Conservation (phyloP, 129 eudicot species). For the Solidago caesia region DNA sequence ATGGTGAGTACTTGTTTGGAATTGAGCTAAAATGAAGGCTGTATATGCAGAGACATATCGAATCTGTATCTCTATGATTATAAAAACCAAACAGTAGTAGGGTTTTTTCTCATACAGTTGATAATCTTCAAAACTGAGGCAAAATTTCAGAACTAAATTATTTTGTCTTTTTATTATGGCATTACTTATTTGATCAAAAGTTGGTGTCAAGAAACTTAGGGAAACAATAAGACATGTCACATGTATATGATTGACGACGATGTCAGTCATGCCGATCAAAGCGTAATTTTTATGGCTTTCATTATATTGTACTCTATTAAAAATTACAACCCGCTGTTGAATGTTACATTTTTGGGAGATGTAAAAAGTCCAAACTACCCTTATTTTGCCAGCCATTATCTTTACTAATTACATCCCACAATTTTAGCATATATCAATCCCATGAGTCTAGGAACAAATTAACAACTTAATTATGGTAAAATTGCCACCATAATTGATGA, state of each 20-base stretch:
- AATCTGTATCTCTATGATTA: constrained; percentile 40
- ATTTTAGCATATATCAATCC: no score
- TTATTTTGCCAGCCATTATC: no score
- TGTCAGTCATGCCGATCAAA: constrained; percentile 26
- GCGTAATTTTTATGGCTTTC: constrained; percentile 4
- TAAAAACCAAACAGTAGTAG: constrained; percentile 31
- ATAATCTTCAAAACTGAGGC: constrained; percentile 10
- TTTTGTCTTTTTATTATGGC: constrained; percentile 34
- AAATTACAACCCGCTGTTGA: no score
- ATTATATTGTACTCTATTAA: no score
- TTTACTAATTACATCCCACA: no score
- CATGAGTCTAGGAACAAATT: no score
- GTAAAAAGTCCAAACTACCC: no score
- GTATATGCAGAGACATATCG: constrained; percentile 41
- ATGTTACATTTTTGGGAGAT: no score
- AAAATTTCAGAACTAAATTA: constrained; percentile 3
- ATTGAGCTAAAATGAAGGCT: constrained; percentile 30
- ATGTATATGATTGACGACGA: constrained; percentile 22
- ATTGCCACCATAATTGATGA: no score
- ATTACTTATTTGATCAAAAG: constrained; percentile 24
- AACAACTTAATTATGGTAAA: no score
- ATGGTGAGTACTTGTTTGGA: constrained; percentile 28
- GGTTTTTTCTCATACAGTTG: constrained; percentile 14
- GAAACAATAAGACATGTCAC: constrained; percentile 35
- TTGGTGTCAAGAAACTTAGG: constrained; percentile 2